These are phyloP conservation scores for Lachancea fermentati DNA, from an alignment of 805 yeast species.

Conservation along the genomic window DNA sequence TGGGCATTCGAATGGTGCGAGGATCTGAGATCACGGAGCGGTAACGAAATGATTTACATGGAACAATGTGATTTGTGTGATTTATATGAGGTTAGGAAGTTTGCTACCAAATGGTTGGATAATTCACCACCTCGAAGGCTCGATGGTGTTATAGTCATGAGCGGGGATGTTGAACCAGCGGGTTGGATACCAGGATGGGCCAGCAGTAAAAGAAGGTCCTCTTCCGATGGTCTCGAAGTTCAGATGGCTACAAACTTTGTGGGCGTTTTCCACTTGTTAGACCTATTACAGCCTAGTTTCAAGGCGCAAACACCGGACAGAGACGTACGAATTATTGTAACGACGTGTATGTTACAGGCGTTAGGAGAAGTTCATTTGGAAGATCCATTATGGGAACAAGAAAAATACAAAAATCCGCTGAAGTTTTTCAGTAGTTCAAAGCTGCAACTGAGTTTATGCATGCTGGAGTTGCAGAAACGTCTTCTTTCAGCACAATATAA, in stretches of 20 bases:
- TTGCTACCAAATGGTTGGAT: constrained; percentile 93
- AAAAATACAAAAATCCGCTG: constrained; percentile 63
- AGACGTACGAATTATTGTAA: constrained; percentile 78
- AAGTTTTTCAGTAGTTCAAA: constrained; percentile 78
- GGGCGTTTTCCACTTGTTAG: constrained; percentile 75
- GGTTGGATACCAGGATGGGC: constrained; percentile 34
- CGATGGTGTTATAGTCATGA: constrained; percentile 86
- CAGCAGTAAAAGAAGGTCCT: constrained; percentile 48
- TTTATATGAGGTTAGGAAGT: constrained; percentile 70
- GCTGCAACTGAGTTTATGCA: constrained; percentile 66
- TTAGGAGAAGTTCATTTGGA: constrained; percentile 58
- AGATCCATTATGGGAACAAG: constrained; percentile 59
- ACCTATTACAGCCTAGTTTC: constrained; percentile 74
- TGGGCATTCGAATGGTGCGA: constrained; percentile 80
- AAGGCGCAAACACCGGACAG: constrained; percentile 91
- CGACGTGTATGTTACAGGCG: constrained; percentile 74
- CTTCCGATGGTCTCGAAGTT: constrained; percentile 78
- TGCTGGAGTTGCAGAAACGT: constrained; percentile 69
- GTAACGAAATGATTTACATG: constrained; percentile 77
- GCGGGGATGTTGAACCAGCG: constrained; percentile 74
- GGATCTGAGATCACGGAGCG: constrained; percentile 64
- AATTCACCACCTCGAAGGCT: constrained; percentile 84
- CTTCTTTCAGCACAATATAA: constrained; percentile 56
- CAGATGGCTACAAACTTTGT: constrained; percentile 82
- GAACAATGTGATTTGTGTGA: constrained; percentile 81